Evolutionary conservation across 2,329 filamentous ascomycete genomes (phyloP).

Genomic region (Sporothrix pallida): DNA sequence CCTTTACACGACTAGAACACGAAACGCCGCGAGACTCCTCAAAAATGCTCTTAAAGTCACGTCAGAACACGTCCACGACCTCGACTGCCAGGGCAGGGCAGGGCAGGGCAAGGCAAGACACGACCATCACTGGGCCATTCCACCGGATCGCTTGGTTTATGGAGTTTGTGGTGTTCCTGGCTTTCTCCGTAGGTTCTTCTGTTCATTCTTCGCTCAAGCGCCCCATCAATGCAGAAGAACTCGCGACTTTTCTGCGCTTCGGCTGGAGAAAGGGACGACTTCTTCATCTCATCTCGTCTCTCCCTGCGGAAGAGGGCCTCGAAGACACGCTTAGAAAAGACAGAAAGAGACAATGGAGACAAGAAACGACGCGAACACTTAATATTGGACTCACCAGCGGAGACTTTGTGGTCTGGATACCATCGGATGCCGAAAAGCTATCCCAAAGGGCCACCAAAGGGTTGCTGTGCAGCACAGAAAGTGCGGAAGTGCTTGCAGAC

Average conservation of each 20-base stretch:
- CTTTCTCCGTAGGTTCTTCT: too few species aligned
- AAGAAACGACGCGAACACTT: neutral
- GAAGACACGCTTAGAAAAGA: neutral
- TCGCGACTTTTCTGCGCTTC: neutral
- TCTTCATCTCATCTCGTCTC: constrained; percentile 28
- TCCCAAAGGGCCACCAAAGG: neutral
- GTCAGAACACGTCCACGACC: constrained; percentile 1
- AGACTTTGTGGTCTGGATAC: neutral
- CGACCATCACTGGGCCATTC: constrained; percentile 9
- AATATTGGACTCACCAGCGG: neutral
- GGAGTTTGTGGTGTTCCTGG: neutral
- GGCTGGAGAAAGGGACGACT: constrained; percentile 17
- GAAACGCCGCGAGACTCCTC: neutral
- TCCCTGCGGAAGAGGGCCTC: constrained; percentile 11
- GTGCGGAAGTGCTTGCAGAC: neutral
- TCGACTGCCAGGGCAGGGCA: neutral
- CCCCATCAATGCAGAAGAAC: neutral
- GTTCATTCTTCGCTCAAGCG: too few species aligned
- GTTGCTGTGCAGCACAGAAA: constrained; percentile 3
- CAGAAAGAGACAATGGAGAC: neutral
- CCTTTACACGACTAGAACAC: constrained; percentile 28
- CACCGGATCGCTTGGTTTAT: neutral
- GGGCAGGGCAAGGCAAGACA: constrained; percentile 25
- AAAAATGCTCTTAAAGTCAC: too few species aligned
- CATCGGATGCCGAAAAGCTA: neutral